These are phyloP conservation scores for Amoebophrya sp. DNA, from an alignment of 169 alveolate genomes.

Conservation along the genomic window DNA sequence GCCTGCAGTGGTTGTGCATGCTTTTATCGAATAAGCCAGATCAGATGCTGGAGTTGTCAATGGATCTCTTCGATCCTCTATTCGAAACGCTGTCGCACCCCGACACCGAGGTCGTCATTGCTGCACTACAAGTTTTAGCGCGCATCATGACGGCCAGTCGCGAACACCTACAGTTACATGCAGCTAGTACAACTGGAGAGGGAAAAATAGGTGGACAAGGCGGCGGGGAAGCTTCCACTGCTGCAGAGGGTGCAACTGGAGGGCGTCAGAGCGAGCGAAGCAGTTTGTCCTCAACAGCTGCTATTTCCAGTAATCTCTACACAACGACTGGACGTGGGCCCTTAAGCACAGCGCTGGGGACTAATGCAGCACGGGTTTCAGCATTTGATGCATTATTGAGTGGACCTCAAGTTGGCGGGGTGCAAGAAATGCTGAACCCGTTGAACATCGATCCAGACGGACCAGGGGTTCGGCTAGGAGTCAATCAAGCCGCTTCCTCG, in stretches of 20 bases:
- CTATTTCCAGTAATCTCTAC: too few species aligned
- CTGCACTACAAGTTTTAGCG: not conserved
- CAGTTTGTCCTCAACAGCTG: too few species aligned
- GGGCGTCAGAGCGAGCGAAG: too few species aligned
- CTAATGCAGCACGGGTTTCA: too few species aligned
- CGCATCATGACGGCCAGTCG: not conserved
- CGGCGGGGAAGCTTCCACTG: not conserved
- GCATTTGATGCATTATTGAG: too few species aligned
- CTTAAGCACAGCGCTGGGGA: too few species aligned
- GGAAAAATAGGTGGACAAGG: not conserved
- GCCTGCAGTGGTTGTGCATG: slow-evolving; percentile 18
- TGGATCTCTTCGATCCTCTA: not conserved
- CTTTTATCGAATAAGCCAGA: not conserved
- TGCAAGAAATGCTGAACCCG: not conserved
- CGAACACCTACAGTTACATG: not conserved
- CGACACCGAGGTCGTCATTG: slow-evolving; percentile 11
- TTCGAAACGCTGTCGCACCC: slow-evolving; percentile 4
- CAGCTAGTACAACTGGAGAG: too few species aligned
- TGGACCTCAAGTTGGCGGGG: too few species aligned
- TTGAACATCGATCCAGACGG: too few species aligned
- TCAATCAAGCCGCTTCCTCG: not conserved
- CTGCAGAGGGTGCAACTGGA: not conserved
- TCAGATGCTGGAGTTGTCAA: not conserved
- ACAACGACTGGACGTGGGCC: not conserved
- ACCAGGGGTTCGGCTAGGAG: not conserved